These are phyloP conservation scores for Grifola frondosa DNA, from an alignment of 1,284 basidiomycete species.

Conservation along the genomic window DNA sequence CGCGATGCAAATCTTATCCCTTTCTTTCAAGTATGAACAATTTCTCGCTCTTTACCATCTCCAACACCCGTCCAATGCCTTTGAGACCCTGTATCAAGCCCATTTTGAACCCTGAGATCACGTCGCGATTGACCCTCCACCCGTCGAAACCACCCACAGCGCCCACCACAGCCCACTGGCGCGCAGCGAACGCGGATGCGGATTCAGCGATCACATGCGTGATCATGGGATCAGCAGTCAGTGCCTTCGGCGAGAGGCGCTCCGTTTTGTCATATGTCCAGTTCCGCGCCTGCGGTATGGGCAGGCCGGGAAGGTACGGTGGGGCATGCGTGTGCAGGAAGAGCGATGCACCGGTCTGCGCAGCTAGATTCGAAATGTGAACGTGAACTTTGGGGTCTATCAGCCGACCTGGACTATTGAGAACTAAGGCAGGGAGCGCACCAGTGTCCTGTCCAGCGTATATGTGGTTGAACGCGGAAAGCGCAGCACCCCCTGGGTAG, in stretches of 20 bases:
- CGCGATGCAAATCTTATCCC: too few relatives aligned
- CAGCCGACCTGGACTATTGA: not conserved
- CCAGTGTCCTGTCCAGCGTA: slow-evolving; percentile 37
- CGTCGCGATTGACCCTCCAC: slow-evolving; percentile 37
- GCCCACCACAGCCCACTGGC: slow-evolving; percentile 44
- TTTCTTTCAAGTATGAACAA: slow-evolving; percentile 51
- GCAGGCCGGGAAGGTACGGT: slow-evolving; percentile 40
- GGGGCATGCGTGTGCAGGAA: slow-evolving; percentile 76
- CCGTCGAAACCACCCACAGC: slow-evolving; percentile 49
- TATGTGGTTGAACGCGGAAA: slow-evolving; percentile 59
- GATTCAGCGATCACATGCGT: slow-evolving; percentile 65
- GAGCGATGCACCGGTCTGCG: slow-evolving; percentile 89
- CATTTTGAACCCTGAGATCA: slow-evolving; percentile 17
- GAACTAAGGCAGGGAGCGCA: slow-evolving; percentile 25
- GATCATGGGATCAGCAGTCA: slow-evolving; percentile 41
- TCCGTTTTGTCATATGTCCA: slow-evolving; percentile 86
- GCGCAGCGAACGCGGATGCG: slow-evolving; percentile 2
- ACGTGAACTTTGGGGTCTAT: slow-evolving; percentile 49
- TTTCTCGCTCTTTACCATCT: slow-evolving; percentile 43
- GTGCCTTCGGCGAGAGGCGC: slow-evolving; percentile 43
- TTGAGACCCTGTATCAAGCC: slow-evolving; percentile 27
- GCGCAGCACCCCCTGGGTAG: slow-evolving; percentile 89
- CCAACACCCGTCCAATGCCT: slow-evolving; percentile 25
- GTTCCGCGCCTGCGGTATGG: slow-evolving; percentile 14
- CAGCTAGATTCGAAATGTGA: slow-evolving; percentile 80